These are phyloP conservation scores for Fusarium sp. DNA, from an alignment of 2,329 filamentous ascomycete genomes.

Conservation along the genomic window DNA sequence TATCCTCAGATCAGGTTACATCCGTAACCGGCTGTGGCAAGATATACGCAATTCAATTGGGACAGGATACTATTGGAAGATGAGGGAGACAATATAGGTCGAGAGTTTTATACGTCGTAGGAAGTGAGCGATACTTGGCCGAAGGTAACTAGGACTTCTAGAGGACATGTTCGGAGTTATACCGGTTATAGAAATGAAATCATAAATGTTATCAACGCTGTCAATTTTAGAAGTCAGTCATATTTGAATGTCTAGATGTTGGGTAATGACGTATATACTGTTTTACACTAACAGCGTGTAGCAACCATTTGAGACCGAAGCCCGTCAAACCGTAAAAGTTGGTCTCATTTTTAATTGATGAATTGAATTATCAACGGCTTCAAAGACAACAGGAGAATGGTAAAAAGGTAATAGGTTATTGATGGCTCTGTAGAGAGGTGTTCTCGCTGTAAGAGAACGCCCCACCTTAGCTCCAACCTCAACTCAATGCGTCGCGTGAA, in stretches of 20 bases:
- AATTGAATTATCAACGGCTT: no score
- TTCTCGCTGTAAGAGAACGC: conserved; percentile 17
- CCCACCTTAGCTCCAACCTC: conserved; percentile 31
- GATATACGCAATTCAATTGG: background rate
- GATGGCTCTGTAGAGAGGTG: background rate
- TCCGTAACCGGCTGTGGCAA: conserved; percentile 11
- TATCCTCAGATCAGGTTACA: conserved; percentile 6
- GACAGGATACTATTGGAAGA: background rate
- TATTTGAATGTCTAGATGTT: no score
- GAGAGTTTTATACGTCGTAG: background rate
- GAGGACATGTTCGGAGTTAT: background rate
- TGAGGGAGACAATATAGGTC: background rate
- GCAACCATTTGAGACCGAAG: no score
- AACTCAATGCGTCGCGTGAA: conserved; percentile 32
- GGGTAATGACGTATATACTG: no score
- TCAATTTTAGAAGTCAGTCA: no score
- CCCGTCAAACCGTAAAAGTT: no score
- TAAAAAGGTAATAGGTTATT: background rate
- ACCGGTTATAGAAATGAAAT: background rate
- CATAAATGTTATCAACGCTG: no score
- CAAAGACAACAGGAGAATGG: background rate
- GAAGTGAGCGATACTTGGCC: background rate
- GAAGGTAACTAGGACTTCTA: background rate
- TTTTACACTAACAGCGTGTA: no score
- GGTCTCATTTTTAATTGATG: no score